Conservation (phyloP, 768 basidiomycete genomes). For the Boletus barrowsii region DNA sequence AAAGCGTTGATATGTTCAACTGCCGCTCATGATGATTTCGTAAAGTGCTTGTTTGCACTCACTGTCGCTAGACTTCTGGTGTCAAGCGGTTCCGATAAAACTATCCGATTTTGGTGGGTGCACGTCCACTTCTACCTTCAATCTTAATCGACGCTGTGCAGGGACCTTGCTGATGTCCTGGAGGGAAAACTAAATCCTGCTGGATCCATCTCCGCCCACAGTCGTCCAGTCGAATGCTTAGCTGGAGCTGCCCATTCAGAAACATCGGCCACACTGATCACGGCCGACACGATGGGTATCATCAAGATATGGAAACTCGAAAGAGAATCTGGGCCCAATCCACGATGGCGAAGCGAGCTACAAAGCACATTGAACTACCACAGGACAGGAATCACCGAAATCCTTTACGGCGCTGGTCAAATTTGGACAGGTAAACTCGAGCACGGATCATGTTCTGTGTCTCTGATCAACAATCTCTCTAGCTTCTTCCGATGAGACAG, state of each 20-base stretch:
- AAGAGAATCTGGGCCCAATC: slow-evolving; percentile 35
- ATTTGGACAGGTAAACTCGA: slow-evolving; percentile 77
- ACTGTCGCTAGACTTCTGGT: slow-evolving; percentile 64
- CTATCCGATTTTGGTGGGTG: slow-evolving; percentile 79
- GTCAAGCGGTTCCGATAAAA: slow-evolving; percentile 89
- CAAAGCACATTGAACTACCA: slow-evolving; percentile 65
- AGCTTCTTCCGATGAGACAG: slow-evolving; percentile 91
- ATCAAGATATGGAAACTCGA: slow-evolving; percentile 77
- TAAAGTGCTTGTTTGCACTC: slow-evolving; percentile 79
- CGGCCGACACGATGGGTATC: slow-evolving; percentile 90
- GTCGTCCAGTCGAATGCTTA: slow-evolving; percentile 81
- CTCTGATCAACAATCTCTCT: slow-evolving; percentile 3
- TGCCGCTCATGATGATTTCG: slow-evolving; percentile 82
- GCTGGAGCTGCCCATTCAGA: slow-evolving; percentile 50
- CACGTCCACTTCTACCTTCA: not conserved
- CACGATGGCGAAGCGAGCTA: slow-evolving; percentile 51
- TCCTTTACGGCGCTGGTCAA: slow-evolving; percentile 62
- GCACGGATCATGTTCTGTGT: not conserved
- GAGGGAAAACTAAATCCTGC: slow-evolving; percentile 44
- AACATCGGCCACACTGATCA: slow-evolving; percentile 58
- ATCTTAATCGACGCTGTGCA: slow-evolving; percentile 25
- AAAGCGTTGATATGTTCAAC: slow-evolving; percentile 69
- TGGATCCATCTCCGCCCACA: slow-evolving; percentile 79
- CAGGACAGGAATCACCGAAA: slow-evolving; percentile 79
- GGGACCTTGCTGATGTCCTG: slow-evolving; percentile 59